Evolutionary conservation across 345 rosid genomes (phyloP).

Genomic region (Corymbia maculata): DNA sequence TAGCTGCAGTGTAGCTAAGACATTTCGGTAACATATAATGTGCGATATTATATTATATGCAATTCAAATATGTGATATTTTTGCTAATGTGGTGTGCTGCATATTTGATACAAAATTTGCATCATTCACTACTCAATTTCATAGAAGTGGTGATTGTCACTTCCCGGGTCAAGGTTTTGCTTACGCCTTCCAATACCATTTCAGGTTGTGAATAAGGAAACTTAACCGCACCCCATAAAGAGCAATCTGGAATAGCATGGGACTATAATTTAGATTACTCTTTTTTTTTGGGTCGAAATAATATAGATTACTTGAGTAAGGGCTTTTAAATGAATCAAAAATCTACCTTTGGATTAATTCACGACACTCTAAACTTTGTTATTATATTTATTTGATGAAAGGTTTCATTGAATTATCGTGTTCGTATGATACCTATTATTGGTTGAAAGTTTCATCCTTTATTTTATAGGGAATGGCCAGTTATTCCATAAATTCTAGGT

Average conservation of each 20-base stretch:
- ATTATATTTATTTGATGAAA: too few species aligned
- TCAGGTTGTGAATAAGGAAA: fast-evolving
- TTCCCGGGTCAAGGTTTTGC: fast-evolving
- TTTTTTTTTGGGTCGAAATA: too few species aligned
- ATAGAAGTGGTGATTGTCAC: neutral
- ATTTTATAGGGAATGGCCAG: neutral
- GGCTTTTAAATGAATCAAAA: neutral
- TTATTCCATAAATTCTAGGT: too few species aligned
- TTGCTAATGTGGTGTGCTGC: neutral
- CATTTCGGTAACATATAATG: too few species aligned
- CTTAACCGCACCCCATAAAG: fast-evolving
- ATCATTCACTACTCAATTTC: neutral
- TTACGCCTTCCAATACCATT: neutral
- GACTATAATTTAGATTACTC: neutral
- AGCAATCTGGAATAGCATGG: fast-evolving
- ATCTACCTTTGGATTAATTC: too few species aligned
- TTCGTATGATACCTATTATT: neutral
- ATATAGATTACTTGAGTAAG: neutral
- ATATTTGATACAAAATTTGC: neutral
- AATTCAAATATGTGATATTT: neutral
- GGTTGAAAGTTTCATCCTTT: neutral
- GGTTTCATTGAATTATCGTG: too few species aligned
- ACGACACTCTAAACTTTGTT: too few species aligned
- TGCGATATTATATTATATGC: too few species aligned
- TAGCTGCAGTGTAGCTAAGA: fast-evolving